phyloP scores from a whole-genome alignment of 345 rosid genomes.

The Heritiera littoralis region DNA sequence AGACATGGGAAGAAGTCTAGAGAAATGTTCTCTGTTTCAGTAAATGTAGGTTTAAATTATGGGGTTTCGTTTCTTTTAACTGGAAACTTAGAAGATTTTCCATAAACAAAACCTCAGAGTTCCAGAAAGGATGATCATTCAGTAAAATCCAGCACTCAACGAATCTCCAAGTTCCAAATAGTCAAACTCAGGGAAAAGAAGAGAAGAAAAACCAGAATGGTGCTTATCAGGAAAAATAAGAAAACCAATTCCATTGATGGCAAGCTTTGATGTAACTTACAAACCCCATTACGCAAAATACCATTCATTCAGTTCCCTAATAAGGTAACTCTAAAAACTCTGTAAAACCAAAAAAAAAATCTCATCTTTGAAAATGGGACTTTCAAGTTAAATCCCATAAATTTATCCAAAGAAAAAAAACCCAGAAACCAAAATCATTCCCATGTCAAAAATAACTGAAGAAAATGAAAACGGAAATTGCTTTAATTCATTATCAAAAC shows the following conservation, averaged over 20 bases:
- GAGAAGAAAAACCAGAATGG: neutral
- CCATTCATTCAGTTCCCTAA: neutral
- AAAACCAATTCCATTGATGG: neutral
- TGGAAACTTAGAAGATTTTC: neutral
- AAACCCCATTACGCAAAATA: neutral
- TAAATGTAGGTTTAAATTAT: neutral
- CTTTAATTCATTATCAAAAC: neutral
- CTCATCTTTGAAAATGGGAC: neutral
- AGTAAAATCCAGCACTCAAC: neutral
- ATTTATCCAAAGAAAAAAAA: neutral
- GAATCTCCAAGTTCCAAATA: neutral
- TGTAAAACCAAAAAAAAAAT: neutral
- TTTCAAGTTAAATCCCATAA: neutral
- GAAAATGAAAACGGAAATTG: neutral
- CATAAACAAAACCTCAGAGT: neutral
- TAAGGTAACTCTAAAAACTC: neutral
- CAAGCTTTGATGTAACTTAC: neutral
- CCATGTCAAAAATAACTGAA: neutral
- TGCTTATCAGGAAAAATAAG: neutral
- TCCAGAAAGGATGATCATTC: neutral
- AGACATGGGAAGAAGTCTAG: neutral
- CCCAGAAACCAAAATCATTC: neutral
- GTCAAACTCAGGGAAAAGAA: neutral
- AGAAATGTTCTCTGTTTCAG: neutral
- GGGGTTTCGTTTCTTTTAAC: neutral